Percentiles rank a stretch among this genome's conserved stretches.
These are phyloP conservation scores for Saposhnikovia divaricata DNA, from an alignment of 129 eudicot genomes.

Conservation along the genomic window DNA sequence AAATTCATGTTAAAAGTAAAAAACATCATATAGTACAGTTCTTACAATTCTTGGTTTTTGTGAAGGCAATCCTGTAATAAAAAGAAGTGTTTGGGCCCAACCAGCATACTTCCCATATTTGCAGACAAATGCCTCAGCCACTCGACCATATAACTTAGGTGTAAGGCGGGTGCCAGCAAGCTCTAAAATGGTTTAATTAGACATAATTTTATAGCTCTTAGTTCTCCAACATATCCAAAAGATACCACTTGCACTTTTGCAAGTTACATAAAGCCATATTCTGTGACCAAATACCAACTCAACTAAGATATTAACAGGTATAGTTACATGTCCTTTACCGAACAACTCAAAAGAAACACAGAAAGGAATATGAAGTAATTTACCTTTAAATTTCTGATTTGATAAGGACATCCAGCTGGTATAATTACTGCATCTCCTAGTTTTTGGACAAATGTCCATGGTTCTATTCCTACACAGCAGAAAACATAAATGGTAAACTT, in stretches of 20 bases:
- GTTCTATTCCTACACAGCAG: neutral
- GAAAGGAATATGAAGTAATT: neutral
- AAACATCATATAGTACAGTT: neutral
- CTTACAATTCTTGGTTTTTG: slow-evolving; percentile 30
- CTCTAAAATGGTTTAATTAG: slow-evolving; percentile 19
- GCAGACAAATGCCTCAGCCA: slow-evolving; percentile 79
- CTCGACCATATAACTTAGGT: slow-evolving; percentile 55
- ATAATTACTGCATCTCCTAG: neutral
- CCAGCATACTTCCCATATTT: slow-evolving; percentile 93
- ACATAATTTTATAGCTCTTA: neutral
- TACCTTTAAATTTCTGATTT: neutral
- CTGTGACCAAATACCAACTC: neutral
- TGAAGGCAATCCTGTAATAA: slow-evolving; percentile 84
- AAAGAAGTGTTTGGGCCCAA: slow-evolving; percentile 98
- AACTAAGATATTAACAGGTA: neutral
- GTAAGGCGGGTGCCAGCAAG: slow-evolving; percentile 74
- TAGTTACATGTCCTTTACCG: neutral
- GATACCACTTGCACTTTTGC: neutral
- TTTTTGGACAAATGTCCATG: neutral
- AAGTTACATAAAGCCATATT: neutral
- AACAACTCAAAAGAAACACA: neutral
- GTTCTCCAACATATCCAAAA: neutral
- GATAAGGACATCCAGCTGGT: neutral
- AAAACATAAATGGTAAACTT: neutral
- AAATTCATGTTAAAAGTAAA: neutral